phyloP scores from a whole-genome alignment of 2,329 filamentous ascomycete genomes.

The Xylariaceae sp. region DNA sequence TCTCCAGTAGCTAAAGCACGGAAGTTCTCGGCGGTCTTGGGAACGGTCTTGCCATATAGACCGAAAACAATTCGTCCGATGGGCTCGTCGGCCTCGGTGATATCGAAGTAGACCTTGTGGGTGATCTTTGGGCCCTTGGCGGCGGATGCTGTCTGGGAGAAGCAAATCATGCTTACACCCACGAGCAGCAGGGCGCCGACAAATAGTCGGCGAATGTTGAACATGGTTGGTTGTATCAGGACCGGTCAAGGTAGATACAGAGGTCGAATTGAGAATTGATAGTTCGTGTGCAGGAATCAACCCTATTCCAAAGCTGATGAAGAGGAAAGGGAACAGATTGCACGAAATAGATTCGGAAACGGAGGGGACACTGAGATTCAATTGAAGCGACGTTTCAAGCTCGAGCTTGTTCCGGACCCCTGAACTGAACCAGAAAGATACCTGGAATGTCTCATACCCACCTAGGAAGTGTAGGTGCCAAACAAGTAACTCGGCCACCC shows the following conservation, averaged over 20 bases:
- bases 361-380: constrained; percentile 34
- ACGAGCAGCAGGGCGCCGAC: constrained; percentile 76
- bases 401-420: constrained; percentile 18
- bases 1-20: constrained; percentile 81
- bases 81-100: constrained; percentile 73
- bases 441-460: no score
- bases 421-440: constrained; percentile 17
- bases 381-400: constrained; percentile 29
- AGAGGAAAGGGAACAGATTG: constrained; percentile 9
- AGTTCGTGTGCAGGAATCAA: constrained; percentile 13
- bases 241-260: constrained; percentile 12
- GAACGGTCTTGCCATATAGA: constrained; percentile 85
- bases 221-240: constrained; percentile 59
- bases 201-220: constrained; percentile 71
- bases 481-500: no score
- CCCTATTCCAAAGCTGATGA: constrained; percentile 11
- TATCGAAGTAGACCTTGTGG: constrained; percentile 90
- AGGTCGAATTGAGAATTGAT: constrained; percentile 3
- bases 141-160: constrained; percentile 74
- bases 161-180: constrained; percentile 73
- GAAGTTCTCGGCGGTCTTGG: constrained; percentile 75
- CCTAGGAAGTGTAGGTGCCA: no score
- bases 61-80: constrained; percentile 78
- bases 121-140: constrained; percentile 93
- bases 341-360: constrained; percentile 12